Base-by-base conservation (phyloP, 2,329 filamentous ascomycete species). In the Emergomyces africanus region DNA sequence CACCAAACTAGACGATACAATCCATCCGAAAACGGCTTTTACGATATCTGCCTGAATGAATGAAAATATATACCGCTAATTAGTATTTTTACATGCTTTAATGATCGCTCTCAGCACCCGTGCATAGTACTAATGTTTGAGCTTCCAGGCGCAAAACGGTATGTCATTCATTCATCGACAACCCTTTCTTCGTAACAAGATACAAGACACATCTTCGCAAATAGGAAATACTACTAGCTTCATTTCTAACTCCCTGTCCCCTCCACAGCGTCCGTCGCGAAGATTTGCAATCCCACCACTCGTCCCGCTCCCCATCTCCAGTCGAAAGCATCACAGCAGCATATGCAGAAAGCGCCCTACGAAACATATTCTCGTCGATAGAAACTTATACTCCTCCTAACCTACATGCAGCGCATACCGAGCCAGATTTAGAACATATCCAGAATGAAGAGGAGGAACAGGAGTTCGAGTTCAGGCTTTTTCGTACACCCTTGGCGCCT, bases 381-480 rank as follows among this genome's bases (percentile, higher is more conserved):
- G 59, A 61, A 55, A 54, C 60, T 5, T 60, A 60, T 46, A 61
- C 57, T 14, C 20, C 49, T 2, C 51, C 49, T 6, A 41, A 15
- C 20, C 9, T 48, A 25, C 14, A 30, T n/a, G 15, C 57, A 35
- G 10, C 42, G 33, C 35, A 18, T 18, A 14, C 35, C 12, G 14
- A 28, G 20, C 37, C 49, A 28, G 54, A 23, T 5, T 48, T 56
- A 6, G 56, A 59, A 44, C 48, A 58, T 57, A 51, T 53, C 25
- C 46, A 60, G 55, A 58, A 62, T 46, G 59, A 60, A 14, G 71
- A 72, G 1, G 71, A 74, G 37, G 74, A 76, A 58, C 71, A 74
- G 59, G 74, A 75, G 61, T 76, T 75, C 58, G 74, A 75, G 57
- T 76, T 76, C 62, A 69, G 74, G 8, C 61, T 76, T 15, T 76